These are phyloP conservation scores for Cylindrotheca closterium DNA, from an alignment of 108 stramenopile genomes.

Conservation along the genomic window DNA sequence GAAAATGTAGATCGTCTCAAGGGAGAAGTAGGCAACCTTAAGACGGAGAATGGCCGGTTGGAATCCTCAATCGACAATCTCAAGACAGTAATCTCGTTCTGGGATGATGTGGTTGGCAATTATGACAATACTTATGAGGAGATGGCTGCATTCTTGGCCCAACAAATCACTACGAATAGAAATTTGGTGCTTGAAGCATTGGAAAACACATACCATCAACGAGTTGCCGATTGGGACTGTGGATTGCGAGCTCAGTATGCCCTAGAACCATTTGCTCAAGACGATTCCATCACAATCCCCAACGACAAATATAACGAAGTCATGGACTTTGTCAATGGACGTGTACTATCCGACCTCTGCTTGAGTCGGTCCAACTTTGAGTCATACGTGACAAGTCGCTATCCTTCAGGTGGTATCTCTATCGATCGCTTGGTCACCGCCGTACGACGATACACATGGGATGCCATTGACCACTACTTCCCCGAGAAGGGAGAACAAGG, in stretches of 20 bases:
- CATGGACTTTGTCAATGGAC: slow-evolving; percentile 29
- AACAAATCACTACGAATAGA: slow-evolving; percentile 25
- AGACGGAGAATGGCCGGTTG: slow-evolving; percentile 27
- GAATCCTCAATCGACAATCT: slow-evolving; percentile 12
- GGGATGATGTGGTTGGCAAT: slow-evolving; percentile 30
- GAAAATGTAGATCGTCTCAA: background rate
- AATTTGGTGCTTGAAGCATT: slow-evolving; percentile 10
- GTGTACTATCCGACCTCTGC: slow-evolving; percentile 40
- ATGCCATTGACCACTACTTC: slow-evolving; percentile 11
- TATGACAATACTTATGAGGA: slow-evolving; percentile 13
- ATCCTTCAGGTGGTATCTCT: slow-evolving; percentile 2
- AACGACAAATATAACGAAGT: background rate
- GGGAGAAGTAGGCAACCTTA: slow-evolving; percentile 9
- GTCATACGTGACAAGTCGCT: slow-evolving; percentile 4
- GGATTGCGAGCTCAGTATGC: slow-evolving; percentile 22
- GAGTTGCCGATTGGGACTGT: slow-evolving; percentile 39
- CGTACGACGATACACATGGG: slow-evolving; percentile 3
- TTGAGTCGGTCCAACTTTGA: slow-evolving; percentile 27
- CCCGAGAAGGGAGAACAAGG: slow-evolving; percentile 6
- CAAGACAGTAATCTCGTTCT: slow-evolving; percentile 18
- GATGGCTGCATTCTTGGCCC: slow-evolving; percentile 21
- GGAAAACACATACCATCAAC: slow-evolving; percentile 34
- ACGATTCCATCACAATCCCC: slow-evolving; percentile 14
- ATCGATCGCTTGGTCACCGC: slow-evolving; percentile 2
- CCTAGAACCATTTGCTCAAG: slow-evolving; percentile 10